These are phyloP conservation scores for Sporodiniella umbellata DNA, from an alignment of 371 early-diverging fungal species.

Conservation along the genomic window DNA sequence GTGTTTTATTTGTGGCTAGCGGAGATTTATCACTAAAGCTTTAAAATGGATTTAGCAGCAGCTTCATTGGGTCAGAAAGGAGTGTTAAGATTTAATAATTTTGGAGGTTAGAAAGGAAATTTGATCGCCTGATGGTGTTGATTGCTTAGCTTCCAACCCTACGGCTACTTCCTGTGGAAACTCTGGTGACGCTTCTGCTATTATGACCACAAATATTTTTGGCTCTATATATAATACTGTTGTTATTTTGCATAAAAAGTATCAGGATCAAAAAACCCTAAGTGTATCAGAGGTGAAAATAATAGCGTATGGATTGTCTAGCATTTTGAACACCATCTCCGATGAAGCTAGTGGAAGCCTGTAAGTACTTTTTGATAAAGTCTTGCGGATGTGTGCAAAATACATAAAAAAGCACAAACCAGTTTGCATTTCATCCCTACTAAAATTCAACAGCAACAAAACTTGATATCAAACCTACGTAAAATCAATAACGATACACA, in stretches of 20 bases:
- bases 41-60: no score
- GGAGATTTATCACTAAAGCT: no score
- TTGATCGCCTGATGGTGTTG: background rate
- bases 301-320: slow-evolving; percentile 3
- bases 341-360: slow-evolving; percentile 3
- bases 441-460: background rate
- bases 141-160: slow-evolving; percentile 1
- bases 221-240: slow-evolving; percentile 3
- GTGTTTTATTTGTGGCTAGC: no score
- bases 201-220: slow-evolving; percentile 1
- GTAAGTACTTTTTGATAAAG: slow-evolving; percentile 2
- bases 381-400: slow-evolving; percentile 1
- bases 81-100: no score
- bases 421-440: background rate
- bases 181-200: no score
- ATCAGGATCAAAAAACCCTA: background rate
- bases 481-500: background rate
- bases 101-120: no score
- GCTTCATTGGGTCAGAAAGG: no score
- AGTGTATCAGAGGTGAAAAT: background rate
- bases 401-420: background rate
- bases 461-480: slow-evolving; percentile 1
- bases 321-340: slow-evolving; percentile 1
- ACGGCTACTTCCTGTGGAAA: slow-evolving; percentile 6
- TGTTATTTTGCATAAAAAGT: background rate